A percentile compares a stretch with the other conserved stretches of the same genome.
Conservation (phyloP, 257 asterid species). For the Primulina eburnea region DNA sequence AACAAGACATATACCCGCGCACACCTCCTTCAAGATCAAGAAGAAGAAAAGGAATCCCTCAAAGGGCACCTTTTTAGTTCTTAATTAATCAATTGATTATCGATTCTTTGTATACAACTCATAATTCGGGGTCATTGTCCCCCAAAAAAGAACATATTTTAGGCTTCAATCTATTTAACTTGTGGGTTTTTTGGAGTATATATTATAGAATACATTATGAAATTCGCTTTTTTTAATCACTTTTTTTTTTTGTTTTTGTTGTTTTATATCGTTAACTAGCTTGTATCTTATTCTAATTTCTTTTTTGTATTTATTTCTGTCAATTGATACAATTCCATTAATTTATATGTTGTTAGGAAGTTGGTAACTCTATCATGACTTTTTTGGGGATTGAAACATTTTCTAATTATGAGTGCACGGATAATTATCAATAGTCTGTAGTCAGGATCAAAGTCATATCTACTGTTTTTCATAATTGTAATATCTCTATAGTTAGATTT, state of each 20-base stretch:
- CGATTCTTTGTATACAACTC: slow-evolving; percentile 28
- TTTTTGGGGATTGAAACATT: not conserved
- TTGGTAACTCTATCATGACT: not conserved
- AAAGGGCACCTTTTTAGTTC: slow-evolving; percentile 87
- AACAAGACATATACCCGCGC: slow-evolving; percentile 85
- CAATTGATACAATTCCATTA: not conserved
- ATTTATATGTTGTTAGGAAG: not conserved
- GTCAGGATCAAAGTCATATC: not conserved
- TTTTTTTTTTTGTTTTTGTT: no score
- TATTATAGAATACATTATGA: no score
- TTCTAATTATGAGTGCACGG: not conserved
- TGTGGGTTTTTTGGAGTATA: not conserved
- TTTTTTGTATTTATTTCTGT: no score
- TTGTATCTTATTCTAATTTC: no score
- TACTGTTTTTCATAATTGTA: not conserved
- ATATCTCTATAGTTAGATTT: no score
- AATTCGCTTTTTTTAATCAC: no score
- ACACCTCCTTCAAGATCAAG: slow-evolving; percentile 78
- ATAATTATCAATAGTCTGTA: not conserved
- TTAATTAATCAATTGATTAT: slow-evolving; percentile 39
- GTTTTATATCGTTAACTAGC: no score
- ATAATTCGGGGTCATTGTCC: slow-evolving; percentile 38
- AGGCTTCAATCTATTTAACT: not conserved
- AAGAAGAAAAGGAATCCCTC: slow-evolving; percentile 97
- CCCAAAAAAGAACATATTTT: slow-evolving; percentile 3